phyloP scores from a whole-genome alignment of 768 basidiomycete genomes.

The Symmetrospora coprosmae region DNA sequence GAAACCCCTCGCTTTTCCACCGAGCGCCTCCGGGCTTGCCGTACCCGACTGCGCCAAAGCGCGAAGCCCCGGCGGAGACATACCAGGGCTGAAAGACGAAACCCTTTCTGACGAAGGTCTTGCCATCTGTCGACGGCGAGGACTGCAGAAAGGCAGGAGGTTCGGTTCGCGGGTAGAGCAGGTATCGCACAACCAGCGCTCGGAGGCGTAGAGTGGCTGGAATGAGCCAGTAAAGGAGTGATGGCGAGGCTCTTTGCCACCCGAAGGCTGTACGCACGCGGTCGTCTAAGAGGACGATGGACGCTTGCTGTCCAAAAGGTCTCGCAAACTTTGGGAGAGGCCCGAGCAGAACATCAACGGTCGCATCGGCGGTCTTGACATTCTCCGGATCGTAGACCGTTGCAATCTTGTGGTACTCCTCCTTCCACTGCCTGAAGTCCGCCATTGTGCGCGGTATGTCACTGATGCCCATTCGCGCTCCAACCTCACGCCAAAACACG shows the following conservation, averaged over 20 bases:
- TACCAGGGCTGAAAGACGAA: constrained; percentile 20
- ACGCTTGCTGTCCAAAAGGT: background rate
- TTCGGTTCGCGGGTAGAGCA: background rate
- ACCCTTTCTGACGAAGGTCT: background rate
- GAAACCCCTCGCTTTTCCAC: background rate
- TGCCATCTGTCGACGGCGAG: no score
- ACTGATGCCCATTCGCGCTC: constrained; percentile 19
- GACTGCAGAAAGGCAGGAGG: no score
- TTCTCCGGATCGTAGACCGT: constrained; percentile 9
- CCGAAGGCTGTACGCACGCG: constrained; percentile 5
- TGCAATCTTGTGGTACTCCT: background rate
- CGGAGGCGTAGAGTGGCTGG: background rate
- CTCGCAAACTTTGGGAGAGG: constrained; percentile 2
- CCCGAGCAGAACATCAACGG: background rate
- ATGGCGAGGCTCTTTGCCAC: background rate
- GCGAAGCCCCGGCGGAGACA: background rate
- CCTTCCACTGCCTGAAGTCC: constrained; percentile 8
- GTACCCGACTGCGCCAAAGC: background rate
- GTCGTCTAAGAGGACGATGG: background rate
- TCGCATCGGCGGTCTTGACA: background rate
- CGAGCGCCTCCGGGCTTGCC: background rate
- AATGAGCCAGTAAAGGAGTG: constrained; percentile 1
- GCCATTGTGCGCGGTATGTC: background rate
- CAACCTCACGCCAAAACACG: constrained; percentile 14
- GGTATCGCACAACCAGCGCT: background rate